Evolutionary conservation across 1,284 basidiomycete genomes (phyloP).

Genomic region (Ceratobasidium sp.): DNA sequence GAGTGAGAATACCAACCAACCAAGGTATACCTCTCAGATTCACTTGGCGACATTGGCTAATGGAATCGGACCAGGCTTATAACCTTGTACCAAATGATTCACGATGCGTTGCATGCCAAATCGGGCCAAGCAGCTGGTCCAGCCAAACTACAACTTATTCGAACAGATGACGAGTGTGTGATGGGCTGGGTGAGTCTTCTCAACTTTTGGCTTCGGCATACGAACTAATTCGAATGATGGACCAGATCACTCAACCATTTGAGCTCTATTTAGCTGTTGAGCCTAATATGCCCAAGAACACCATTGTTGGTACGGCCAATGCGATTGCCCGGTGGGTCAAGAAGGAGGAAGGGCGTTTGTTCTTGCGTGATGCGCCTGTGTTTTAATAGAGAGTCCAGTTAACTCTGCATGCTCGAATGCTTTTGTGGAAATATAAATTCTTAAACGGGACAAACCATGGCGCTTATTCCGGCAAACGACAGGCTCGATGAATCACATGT

Average conservation of each 20-base stretch:
- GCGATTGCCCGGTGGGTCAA: constrained; percentile 89
- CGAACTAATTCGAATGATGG: constrained; percentile 25
- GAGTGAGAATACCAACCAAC: constrained; percentile 63
- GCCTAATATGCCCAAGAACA: constrained; percentile 80
- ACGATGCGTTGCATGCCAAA: constrained; percentile 85
- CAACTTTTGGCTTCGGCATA: background rate
- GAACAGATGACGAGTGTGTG: constrained; percentile 83
- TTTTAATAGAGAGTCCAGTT: constrained; percentile 57
- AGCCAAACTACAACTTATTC: constrained; percentile 82
- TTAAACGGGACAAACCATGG: background rate
- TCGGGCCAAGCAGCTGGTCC: constrained; percentile 72
- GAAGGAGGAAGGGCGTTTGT: constrained; percentile 80
- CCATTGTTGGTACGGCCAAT: constrained; percentile 86
- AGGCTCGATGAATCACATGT: constrained; percentile 22
- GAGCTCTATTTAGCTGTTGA: constrained; percentile 89
- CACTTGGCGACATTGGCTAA: background rate
- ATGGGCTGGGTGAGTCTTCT: constrained; percentile 79
- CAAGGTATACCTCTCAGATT: background rate
- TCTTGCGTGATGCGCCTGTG: constrained; percentile 85
- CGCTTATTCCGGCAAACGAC: constrained; percentile 23
- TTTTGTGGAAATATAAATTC: background rate
- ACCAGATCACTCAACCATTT: constrained; percentile 93
- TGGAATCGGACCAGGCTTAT: constrained; percentile 62
- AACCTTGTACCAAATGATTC: constrained; percentile 82
- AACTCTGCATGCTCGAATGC: background rate